Conservation (phyloP, 805 yeast species). For the Starmera dryadoides region DNA sequence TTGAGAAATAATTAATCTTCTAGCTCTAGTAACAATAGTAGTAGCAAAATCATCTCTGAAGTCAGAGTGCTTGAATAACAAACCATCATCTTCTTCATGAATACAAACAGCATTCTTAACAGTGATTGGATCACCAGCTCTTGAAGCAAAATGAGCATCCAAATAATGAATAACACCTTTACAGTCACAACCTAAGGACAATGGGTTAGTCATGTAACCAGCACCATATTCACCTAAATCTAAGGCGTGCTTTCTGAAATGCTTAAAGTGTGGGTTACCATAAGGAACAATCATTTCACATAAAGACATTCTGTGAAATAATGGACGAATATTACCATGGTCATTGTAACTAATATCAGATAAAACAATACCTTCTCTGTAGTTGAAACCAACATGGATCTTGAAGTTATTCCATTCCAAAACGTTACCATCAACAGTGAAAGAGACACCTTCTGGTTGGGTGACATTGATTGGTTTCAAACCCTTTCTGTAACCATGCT, state of each 20-base stretch:
- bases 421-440: slow-evolving; percentile 59
- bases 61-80: slow-evolving; percentile 76
- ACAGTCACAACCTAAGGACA: slow-evolving; percentile 77
- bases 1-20: slow-evolving; percentile 67
- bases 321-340: slow-evolving; percentile 64
- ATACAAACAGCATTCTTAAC: slow-evolving; percentile 75
- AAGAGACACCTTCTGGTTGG: slow-evolving; percentile 81
- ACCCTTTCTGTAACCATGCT: slow-evolving; percentile 58
- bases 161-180: slow-evolving; percentile 79
- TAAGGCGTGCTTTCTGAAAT: slow-evolving; percentile 79
- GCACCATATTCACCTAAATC: slow-evolving; percentile 88
- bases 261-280: slow-evolving; percentile 74
- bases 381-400: slow-evolving; percentile 77
- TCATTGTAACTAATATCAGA: slow-evolving; percentile 70
- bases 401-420: slow-evolving; percentile 75
- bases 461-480: slow-evolving; percentile 62
- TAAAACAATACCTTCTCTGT: slow-evolving; percentile 78
- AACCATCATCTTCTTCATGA: slow-evolving; percentile 82
- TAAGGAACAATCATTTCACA: slow-evolving; percentile 84
- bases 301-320: slow-evolving; percentile 72
- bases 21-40: slow-evolving; percentile 67
- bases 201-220: slow-evolving; percentile 77
- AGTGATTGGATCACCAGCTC: slow-evolving; percentile 61
- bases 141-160: slow-evolving; percentile 70
- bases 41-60: slow-evolving; percentile 76